phyloP scores from a whole-genome alignment of 352 stramenopile genomes.

The Globisporangium mamillatum region DNA sequence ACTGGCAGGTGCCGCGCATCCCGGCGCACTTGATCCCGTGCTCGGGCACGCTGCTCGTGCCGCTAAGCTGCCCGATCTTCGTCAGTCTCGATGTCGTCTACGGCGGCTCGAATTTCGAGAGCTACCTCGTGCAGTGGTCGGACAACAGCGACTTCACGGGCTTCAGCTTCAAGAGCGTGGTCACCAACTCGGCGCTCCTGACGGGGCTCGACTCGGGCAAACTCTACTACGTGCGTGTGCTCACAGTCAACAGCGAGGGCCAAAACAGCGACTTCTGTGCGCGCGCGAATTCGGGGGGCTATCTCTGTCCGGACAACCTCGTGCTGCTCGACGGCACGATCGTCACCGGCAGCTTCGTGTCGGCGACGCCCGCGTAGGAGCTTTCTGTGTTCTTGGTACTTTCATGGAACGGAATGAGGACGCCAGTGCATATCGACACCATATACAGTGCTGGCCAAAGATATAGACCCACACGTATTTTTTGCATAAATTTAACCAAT shows the following conservation, averaged over 20 bases:
- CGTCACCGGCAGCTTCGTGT: constrained; percentile 54
- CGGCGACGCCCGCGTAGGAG: constrained; percentile 28
- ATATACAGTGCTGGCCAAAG: too few relatives aligned
- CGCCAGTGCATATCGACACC: too few relatives aligned
- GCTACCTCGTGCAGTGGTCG: constrained; percentile 94
- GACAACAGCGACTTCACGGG: constrained; percentile 65
- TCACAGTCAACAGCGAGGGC: constrained; percentile 77
- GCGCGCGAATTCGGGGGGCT: constrained; percentile 44
- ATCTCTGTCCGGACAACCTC: constrained; percentile 72
- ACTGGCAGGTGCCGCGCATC: constrained; percentile 62
- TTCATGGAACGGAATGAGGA: too few relatives aligned
- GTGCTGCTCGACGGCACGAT: constrained; percentile 62
- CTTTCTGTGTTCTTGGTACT: too few relatives aligned
- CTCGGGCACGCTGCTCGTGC: constrained; percentile 49
- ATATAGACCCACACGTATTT: too few relatives aligned
- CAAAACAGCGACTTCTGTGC: constrained; percentile 70
- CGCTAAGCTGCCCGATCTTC: constrained; percentile 52
- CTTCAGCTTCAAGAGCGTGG: constrained; percentile 64
- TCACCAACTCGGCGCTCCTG: constrained; percentile 56
- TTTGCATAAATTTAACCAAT: too few relatives aligned
- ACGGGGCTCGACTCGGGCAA: constrained; percentile 63
- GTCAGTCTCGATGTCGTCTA: constrained; percentile 86
- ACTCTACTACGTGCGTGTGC: constrained; percentile 82
- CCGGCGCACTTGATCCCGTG: constrained; percentile 71
- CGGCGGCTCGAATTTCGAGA: constrained; percentile 86